Percentiles rank a stretch among this genome's conserved stretches.
These are phyloP conservation scores for Magnolia officinalis DNA, from an alignment of 164 flowering plant genomes.

Conservation along the genomic window DNA sequence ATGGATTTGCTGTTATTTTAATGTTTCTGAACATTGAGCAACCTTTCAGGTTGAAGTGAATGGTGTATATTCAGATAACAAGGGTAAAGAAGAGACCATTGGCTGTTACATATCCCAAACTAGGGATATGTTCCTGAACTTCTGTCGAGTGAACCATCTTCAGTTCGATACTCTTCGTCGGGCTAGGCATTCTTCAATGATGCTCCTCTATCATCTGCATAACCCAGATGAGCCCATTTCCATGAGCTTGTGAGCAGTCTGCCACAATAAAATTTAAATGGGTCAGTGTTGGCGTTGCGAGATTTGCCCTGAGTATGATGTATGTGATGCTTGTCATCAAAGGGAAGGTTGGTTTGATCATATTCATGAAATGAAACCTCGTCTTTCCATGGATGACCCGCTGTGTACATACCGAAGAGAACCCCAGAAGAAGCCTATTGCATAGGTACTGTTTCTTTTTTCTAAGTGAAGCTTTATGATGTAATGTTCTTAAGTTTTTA, in stretches of 20 bases:
- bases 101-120: conserved; percentile 98
- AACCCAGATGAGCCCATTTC: conserved; percentile 99
- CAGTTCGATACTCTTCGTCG: conserved; percentile 98
- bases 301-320: conserved; percentile 89
- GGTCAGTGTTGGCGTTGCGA: conserved; percentile 99
- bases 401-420: conserved; percentile 84
- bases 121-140: conserved; percentile 92
- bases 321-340: conserved; percentile 79
- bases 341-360: conserved; percentile 78
- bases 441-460: conserved; percentile 53
- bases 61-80: conserved; percentile 75
- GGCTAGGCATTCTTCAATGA: conserved; percentile 98
- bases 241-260: conserved; percentile 78
- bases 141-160: conserved; percentile 96
- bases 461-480: background rate
- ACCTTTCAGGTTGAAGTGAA: conserved; percentile 60
- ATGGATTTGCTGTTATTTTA: background rate
- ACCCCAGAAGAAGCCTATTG: conserved; percentile 79
- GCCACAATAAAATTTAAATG: conserved; percentile 81
- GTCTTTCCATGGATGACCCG: conserved; percentile 78
- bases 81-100: conserved; percentile 90
- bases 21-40: background rate
- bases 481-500: too few species aligned
- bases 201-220: conserved; percentile 98
- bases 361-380: conserved; percentile 88